These are phyloP conservation scores for Cryptococcus sp. DNA, from an alignment of 1,284 basidiomycete species.

Conservation along the genomic window DNA sequence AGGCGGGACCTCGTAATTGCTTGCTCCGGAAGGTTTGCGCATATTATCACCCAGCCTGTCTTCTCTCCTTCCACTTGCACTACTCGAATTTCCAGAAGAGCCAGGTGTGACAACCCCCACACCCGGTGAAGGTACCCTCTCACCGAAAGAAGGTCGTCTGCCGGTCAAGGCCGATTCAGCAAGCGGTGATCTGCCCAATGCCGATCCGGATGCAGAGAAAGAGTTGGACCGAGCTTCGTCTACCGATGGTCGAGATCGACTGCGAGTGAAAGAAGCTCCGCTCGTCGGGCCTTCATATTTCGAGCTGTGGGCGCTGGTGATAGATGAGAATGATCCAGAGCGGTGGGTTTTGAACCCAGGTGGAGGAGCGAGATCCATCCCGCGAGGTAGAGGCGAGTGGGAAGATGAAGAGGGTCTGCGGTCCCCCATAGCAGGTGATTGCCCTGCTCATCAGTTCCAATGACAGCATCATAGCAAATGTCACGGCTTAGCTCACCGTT, in stretches of 20 bases:
- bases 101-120: constrained; percentile 7
- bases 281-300: constrained; percentile 2
- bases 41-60: constrained; percentile 12
- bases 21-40: constrained; percentile 15
- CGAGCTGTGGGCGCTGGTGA: constrained; percentile 10
- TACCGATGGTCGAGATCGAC: constrained; percentile 12
- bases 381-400: constrained; percentile 8
- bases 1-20: constrained; percentile 10
- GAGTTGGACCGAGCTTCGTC: constrained; percentile 19
- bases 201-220: background rate
- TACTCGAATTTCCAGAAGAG: background rate
- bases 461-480: too few species aligned
- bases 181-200: constrained; percentile 25
- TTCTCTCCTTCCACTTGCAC: constrained; percentile 10
- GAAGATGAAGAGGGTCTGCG: constrained; percentile 7
- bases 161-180: constrained; percentile 11
- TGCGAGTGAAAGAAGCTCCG: constrained; percentile 1
- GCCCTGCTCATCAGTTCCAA: too few species aligned
- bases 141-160: background rate
- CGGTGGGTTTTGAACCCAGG: constrained; percentile 10
- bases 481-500: too few species aligned
- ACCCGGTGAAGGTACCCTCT: background rate
- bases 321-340: constrained; percentile 16
- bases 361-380: constrained; percentile 12
- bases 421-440: background rate